Conservation (phyloP, 306 rosid genomes). For the Mimosa pudica region DNA sequence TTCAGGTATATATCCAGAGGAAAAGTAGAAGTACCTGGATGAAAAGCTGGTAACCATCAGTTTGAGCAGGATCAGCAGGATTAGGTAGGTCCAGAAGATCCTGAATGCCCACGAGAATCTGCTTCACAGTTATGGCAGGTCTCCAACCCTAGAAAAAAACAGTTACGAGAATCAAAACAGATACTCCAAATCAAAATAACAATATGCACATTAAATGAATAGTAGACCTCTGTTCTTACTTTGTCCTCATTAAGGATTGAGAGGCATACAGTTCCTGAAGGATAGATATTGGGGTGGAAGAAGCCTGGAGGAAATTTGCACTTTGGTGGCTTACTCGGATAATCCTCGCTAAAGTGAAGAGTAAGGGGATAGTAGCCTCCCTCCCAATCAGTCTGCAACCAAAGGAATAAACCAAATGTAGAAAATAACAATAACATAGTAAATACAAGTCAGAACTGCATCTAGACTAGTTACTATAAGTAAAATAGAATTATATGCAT, state of each 20-base stretch:
- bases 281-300: conserved; percentile 41
- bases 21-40: conserved; percentile 29
- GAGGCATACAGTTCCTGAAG: conserved; percentile 39
- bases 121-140: conserved; percentile 36
- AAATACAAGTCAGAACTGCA: background rate
- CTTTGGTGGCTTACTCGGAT: conserved; percentile 39
- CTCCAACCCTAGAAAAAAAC: conserved; percentile 30
- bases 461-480: background rate
- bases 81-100: conserved; percentile 39
- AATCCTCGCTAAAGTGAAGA: conserved; percentile 28
- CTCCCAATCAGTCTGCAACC: conserved; percentile 38
- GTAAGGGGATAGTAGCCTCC: conserved; percentile 35
- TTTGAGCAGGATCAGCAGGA: conserved; percentile 39
- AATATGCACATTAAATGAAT: background rate
- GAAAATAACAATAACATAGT: background rate
- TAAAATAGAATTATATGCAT: background rate
- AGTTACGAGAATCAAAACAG: conserved; percentile 4
- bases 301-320: conserved; percentile 38
- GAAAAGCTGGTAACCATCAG: conserved; percentile 38
- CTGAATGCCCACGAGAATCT: conserved; percentile 41
- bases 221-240: conserved; percentile 15
- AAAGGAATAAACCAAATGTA: background rate
- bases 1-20: background rate
- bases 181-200: background rate
- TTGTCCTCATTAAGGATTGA: conserved; percentile 40